These are phyloP conservation scores for Urtica urens DNA, from an alignment of 306 rosid genomes.

Conservation along the genomic window DNA sequence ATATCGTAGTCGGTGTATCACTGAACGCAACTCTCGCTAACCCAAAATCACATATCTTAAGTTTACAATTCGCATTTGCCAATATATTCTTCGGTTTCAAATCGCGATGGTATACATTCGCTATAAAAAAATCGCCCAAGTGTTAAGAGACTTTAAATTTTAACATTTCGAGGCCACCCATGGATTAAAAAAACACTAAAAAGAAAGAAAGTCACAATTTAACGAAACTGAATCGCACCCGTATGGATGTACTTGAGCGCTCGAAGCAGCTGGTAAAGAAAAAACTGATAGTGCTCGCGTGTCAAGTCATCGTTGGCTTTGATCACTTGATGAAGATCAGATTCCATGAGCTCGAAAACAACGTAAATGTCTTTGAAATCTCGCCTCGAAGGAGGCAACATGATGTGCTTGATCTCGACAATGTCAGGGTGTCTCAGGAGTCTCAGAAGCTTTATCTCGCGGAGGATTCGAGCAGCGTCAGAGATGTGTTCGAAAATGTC, in stretches of 20 bases:
- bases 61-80: constrained; percentile 96
- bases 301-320: constrained; percentile 86
- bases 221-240: too few species aligned
- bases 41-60: constrained; percentile 94
- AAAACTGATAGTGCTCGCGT: constrained; percentile 85
- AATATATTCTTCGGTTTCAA: constrained; percentile 92
- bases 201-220: background rate
- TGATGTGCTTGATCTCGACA: constrained; percentile 87
- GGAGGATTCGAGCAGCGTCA: constrained; percentile 93
- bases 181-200: background rate
- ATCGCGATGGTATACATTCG: constrained; percentile 93
- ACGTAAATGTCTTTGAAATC: constrained; percentile 87
- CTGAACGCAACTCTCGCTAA: constrained; percentile 87
- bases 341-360: constrained; percentile 93
- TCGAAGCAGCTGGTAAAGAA: constrained; percentile 90
- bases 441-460: constrained; percentile 94
- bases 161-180: background rate
- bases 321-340: constrained; percentile 97
- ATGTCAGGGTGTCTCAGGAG: constrained; percentile 95
- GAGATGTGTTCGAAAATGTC: constrained; percentile 89
- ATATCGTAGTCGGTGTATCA: constrained; percentile 79
- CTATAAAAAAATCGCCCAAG: constrained; percentile 40
- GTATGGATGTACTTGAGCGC: constrained; percentile 91
- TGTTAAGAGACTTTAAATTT: constrained; percentile 22
- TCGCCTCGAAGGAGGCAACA: constrained; percentile 78